Base-by-base conservation (phyloP, 2,329 filamentous ascomycete genomes). In the Phoma sp. region DNA sequence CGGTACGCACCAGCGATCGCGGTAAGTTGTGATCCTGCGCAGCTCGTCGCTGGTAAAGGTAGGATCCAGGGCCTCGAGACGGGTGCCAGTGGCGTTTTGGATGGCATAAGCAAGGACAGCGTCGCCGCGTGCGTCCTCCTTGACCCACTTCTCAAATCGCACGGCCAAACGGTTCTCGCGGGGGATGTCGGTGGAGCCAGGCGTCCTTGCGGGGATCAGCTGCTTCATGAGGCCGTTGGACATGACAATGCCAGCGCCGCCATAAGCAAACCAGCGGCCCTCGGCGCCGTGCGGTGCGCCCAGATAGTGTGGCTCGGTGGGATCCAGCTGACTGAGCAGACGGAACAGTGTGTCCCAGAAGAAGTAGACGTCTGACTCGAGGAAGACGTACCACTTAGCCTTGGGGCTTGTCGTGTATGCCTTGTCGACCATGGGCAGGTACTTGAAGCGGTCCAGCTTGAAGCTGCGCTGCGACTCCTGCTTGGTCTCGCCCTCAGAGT, bases 371-470 rank as follows among this genome's bases (percentile, higher is more conserved):
- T 76, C 74, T 13, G 70, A 68, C 56, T 76, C 73, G 40, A 75
- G 62, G 59, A 75, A 75, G 55, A 75, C 66, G 47, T 70, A 76
- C 73, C 72, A 76, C 54, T 74, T 70, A 36, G 68, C 70, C 42
- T 67, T 66, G 23, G 72, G 72, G 43, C 67, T 68, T 42, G 74
- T 46, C 11, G 65, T 62, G 53, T 79, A 75, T 0, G 81, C 79
- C 67, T 82, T 81, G 55, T 82, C 79, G 3, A 82, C 79, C 75
- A 84, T 79, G 33, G 82, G 82, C 47, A 84, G 73, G 67, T 84
- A 84, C 69, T 85, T 85, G 80, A 82, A 84, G 61, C 83, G 83
- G 65, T 85, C 82, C 25, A 84, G 72, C 57, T 78, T 79, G 81
- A 82, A 84, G 32, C 80, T 81, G 0, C 80, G 79, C 43, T 65